phyloP scores from a whole-genome alignment of 1,139 yeast genomes.

The Candida sp. region DNA sequence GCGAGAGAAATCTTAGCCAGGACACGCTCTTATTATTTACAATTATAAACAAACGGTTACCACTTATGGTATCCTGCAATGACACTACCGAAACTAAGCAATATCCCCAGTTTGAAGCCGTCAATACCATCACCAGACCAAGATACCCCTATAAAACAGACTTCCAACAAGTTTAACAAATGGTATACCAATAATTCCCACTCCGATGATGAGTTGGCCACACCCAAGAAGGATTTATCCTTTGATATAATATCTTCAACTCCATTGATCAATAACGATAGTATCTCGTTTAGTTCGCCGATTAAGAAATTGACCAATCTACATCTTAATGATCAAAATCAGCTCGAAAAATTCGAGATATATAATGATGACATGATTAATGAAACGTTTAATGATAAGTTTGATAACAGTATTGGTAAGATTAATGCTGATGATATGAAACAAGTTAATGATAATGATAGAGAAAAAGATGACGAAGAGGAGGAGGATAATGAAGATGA shows the following conservation, averaged over 20 bases:
- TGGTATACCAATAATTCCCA: conserved; percentile 13
- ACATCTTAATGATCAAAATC: conserved; percentile 14
- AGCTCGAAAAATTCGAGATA: neutral
- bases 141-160: neutral
- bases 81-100: neutral
- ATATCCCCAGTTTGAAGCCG: neutral
- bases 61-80: too few species aligned
- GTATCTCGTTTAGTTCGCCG: conserved; percentile 35
- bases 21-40: too few species aligned
- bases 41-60: too few species aligned
- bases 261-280: conserved; percentile 20
- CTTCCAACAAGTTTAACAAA: neutral
- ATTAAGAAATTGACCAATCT: conserved; percentile 28
- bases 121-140: neutral
- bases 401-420: too few species aligned
- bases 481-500: conserved; percentile 1
- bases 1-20: too few species aligned
- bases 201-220: conserved; percentile 13
- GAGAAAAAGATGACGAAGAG: neutral
- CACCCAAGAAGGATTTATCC: conserved; percentile 11
- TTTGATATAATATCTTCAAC: conserved; percentile 33
- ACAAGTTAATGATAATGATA: neutral
- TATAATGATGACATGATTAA: neutral
- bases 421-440: neutral
- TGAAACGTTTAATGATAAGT: too few species aligned